Percentiles rank a stretch among this genome's conserved stretches.
phyloP scores from a whole-genome alignment of 2,329 filamentous ascomycete genomes.

The Ploettnerulaceae sp. region DNA sequence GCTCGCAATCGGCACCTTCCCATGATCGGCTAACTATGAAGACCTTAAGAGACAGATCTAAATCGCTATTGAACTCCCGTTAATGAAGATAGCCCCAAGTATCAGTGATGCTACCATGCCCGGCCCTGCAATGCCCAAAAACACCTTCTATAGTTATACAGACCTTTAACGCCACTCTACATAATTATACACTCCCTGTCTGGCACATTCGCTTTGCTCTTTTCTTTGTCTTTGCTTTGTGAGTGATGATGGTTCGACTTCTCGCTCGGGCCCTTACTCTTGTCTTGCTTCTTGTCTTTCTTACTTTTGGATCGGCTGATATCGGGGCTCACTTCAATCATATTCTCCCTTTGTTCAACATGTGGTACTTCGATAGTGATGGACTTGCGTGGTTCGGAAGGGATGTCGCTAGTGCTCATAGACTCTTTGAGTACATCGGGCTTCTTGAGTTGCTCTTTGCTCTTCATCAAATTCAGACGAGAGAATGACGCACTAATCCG shows the following conservation, averaged over 20 bases:
- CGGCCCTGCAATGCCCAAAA: too few relatives aligned
- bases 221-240: conserved; percentile 21
- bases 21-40: too few relatives aligned
- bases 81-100: too few relatives aligned
- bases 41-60: too few relatives aligned
- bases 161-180: too few relatives aligned
- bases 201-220: conserved; percentile 31
- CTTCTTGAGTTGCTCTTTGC: conserved; percentile 30
- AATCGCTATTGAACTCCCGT: too few relatives aligned
- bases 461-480: conserved; percentile 34
- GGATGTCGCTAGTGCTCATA: conserved; percentile 7
- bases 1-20: too few relatives aligned
- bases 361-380: conserved; percentile 15
- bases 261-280: conserved; percentile 25
- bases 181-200: conserved; percentile 48
- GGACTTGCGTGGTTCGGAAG: conserved; percentile 12
- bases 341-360: conserved; percentile 9
- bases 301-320: conserved; percentile 20
- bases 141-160: too few relatives aligned
- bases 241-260: conserved; percentile 23
- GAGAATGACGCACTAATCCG: conserved; percentile 54
- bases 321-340: not conserved
- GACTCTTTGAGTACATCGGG: conserved; percentile 16
- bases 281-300: conserved; percentile 27
- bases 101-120: too few relatives aligned